Conservation (phyloP, 139 green algal species). For the Closterium sp. region DNA sequence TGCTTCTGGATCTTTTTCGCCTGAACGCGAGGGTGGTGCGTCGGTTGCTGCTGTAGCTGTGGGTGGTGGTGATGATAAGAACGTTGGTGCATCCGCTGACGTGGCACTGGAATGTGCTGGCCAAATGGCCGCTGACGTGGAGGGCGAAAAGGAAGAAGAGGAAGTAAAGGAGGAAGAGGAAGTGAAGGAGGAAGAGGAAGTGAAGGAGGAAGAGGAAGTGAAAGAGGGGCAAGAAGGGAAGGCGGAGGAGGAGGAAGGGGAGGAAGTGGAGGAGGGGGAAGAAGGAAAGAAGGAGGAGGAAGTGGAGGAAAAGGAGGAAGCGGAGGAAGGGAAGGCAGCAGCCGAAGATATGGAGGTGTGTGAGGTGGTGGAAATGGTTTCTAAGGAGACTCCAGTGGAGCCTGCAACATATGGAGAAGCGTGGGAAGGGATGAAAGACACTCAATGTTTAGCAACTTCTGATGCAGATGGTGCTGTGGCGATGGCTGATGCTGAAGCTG, state of each 20-base stretch:
- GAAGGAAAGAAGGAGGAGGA: too few species aligned
- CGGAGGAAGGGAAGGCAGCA: background rate
- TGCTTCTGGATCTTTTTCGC: background rate
- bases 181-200: too few species aligned
- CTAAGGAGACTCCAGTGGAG: background rate
- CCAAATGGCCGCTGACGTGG: background rate
- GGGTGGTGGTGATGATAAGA: background rate
- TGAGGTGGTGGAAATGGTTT: background rate
- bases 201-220: too few species aligned
- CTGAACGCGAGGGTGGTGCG: background rate
- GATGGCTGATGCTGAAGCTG: background rate
- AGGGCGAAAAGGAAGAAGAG: background rate
- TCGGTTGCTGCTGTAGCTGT: background rate
- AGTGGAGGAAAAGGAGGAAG: too few species aligned
- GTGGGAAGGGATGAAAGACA: background rate
- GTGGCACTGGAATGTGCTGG: background rate
- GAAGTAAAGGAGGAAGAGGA: background rate
- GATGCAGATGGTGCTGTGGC: background rate
- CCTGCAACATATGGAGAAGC: background rate
- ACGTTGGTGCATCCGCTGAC: background rate
- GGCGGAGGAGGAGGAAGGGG: too few species aligned
- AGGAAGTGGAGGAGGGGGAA: too few species aligned
- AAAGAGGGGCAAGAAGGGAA: background rate
- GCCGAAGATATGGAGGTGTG: background rate
- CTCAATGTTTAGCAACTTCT: background rate